Conservation (phyloP, 805 yeast species). For the Teunomyces kruisii region DNA sequence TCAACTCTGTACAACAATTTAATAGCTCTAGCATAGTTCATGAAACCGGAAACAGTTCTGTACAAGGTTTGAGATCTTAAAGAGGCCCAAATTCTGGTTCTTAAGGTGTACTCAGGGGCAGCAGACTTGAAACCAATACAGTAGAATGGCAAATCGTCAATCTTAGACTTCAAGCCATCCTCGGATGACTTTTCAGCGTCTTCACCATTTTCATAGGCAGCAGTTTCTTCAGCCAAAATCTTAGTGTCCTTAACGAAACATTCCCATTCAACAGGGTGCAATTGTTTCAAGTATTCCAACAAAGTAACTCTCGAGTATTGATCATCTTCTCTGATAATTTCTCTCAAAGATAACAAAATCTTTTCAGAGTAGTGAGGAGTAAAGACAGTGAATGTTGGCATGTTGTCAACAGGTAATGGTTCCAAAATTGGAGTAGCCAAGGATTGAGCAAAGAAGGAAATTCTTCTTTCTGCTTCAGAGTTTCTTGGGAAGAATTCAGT, state of each 20-base stretch:
- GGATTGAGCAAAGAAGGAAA: conserved; percentile 98
- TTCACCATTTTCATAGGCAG: conserved; percentile 65
- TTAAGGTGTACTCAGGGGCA: conserved; percentile 91
- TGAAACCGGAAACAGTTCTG: conserved; percentile 96
- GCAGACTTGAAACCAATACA: conserved; percentile 97
- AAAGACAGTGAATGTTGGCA: conserved; percentile 98
- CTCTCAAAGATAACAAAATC: conserved; percentile 88
- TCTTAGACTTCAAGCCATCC: conserved; percentile 73
- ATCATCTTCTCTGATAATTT: conserved; percentile 95
- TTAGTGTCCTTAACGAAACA: conserved; percentile 96
- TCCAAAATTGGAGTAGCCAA: conserved; percentile 98
- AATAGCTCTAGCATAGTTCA: conserved; percentile 97
- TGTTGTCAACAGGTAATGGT: conserved; percentile 98
- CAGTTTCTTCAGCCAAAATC: conserved; percentile 91
- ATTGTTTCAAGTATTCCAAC: conserved; percentile 89
- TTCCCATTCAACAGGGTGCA: conserved; percentile 97
- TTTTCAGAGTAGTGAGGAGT: conserved; percentile 97
- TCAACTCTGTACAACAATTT: conserved; percentile 92
- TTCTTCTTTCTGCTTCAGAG: conserved; percentile 99
- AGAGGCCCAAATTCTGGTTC: conserved; percentile 99
- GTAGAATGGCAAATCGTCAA: conserved; percentile 90
- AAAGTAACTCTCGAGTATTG: conserved; percentile 93
- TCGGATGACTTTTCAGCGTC: conserved; percentile 45
- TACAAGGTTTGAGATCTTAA: conserved; percentile 94
- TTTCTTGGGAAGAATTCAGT: conserved; percentile 96